phyloP scores from a whole-genome alignment of 139 green algal genomes.

The Coccomyxa sp. region DNA sequence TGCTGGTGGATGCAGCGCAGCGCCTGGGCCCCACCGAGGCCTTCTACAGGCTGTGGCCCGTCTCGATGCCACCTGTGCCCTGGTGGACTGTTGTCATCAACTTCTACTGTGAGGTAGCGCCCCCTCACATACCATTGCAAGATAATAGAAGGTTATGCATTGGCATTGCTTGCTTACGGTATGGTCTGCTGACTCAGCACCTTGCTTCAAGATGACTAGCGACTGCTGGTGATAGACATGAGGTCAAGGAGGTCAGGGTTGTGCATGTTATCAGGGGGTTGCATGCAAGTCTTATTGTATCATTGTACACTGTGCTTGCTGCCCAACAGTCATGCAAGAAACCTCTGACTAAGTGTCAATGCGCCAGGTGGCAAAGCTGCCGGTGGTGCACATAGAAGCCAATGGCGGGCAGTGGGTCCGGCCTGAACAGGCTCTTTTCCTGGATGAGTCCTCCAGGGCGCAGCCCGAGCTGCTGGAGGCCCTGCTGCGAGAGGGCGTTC shows the following conservation, averaged over 20 bases:
- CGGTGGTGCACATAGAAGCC: not conserved
- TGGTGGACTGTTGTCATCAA: conserved; percentile 21
- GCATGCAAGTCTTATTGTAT: too few species aligned
- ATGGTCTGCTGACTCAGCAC: too few species aligned
- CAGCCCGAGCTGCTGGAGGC: not conserved
- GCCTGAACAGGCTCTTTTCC: not conserved
- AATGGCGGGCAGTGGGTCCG: not conserved
- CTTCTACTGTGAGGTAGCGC: conserved; percentile 16
- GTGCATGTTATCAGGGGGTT: too few species aligned
- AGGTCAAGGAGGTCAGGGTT: too few species aligned
- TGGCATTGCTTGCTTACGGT: too few species aligned
- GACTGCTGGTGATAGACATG: too few species aligned
- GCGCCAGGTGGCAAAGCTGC: not conserved
- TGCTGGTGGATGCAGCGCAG: conserved; percentile 47
- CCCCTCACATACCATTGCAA: not conserved
- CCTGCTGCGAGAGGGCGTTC: not conserved
- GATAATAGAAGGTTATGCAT: too few species aligned
- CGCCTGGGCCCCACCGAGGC: conserved; percentile 25
- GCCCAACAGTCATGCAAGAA: too few species aligned
- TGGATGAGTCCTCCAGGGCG: not conserved
- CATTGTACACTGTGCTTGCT: too few species aligned
- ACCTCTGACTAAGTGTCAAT: too few species aligned
- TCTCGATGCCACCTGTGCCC: conserved; percentile 4
- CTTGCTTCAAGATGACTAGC: too few species aligned
- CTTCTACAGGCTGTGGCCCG: conserved; percentile 38